These are phyloP conservation scores for Suhomyces sp. DNA, from an alignment of 805 yeast genomes.

Conservation along the genomic window DNA sequence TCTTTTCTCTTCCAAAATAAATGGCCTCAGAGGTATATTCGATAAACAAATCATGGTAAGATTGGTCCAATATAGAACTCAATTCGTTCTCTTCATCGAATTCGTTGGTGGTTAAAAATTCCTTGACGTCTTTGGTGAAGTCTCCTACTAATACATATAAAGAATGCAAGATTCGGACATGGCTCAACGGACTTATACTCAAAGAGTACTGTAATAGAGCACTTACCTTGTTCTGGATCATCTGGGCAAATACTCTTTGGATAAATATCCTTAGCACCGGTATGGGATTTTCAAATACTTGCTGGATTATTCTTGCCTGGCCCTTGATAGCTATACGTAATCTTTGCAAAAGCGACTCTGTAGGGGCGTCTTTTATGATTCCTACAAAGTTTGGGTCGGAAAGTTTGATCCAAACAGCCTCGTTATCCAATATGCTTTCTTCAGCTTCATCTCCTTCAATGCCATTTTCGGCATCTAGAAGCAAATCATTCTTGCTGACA, in stretches of 20 bases:
- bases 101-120: conserved; percentile 48
- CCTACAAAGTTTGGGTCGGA: conserved; percentile 55
- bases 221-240: conserved; percentile 56
- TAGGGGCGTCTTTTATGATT: conserved; percentile 48
- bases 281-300: conserved; percentile 70
- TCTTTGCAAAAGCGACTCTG: conserved; percentile 53
- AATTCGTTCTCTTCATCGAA: conserved; percentile 47
- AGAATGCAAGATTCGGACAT: conserved; percentile 69
- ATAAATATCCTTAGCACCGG: conserved; percentile 67
- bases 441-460: conserved; percentile 17
- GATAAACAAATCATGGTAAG: conserved; percentile 68
- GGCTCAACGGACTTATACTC: conserved; percentile 63
- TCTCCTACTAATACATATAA: conserved; percentile 57
- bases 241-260: conserved; percentile 74
- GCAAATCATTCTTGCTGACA: conserved; percentile 73
- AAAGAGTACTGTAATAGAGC: conserved; percentile 60
- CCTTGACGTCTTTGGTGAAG: conserved; percentile 63
- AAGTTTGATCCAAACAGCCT: conserved; percentile 55
- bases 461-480: conserved; percentile 44
- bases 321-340: conserved; percentile 54
- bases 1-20: conserved; percentile 71
- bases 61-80: conserved; percentile 59
- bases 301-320: conserved; percentile 70
- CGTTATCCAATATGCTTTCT: conserved; percentile 37
- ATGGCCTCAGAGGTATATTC: conserved; percentile 63